Evolutionary conservation across 2,329 filamentous ascomycete species (phyloP).

Genomic region (Mycosphaerella arachidis): DNA sequence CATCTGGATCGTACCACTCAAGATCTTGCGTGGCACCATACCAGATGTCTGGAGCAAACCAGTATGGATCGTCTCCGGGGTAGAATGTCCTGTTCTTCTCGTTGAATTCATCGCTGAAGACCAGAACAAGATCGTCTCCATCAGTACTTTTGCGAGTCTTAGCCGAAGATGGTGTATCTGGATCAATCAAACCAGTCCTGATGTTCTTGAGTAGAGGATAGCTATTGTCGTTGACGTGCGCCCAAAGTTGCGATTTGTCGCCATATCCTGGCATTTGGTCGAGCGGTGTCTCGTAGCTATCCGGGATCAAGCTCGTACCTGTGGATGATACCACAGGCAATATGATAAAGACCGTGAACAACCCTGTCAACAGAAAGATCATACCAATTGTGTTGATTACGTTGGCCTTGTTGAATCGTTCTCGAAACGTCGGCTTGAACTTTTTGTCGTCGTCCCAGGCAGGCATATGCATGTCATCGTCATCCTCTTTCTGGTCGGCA

Average conservation of each 20-base stretch:
- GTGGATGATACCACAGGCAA: conserved; percentile 48
- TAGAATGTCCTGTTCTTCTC: conserved; percentile 64
- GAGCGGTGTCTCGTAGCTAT: conserved; percentile 38
- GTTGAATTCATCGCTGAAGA: conserved; percentile 70
- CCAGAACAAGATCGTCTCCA: conserved; percentile 59
- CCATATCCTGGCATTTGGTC: conserved; percentile 35
- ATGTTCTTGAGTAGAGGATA: conserved; percentile 49
- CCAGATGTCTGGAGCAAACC: conserved; percentile 65
- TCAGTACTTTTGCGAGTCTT: conserved; percentile 53
- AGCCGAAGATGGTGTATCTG: conserved; percentile 58
- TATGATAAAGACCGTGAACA: conserved; percentile 49
- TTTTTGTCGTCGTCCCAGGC: conserved; percentile 46
- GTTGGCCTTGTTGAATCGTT: conserved; percentile 44
- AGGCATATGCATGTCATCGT: conserved; percentile 54
- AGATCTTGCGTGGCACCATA: conserved; percentile 65
- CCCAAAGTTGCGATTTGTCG: conserved; percentile 37
- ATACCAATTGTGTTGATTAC: conserved; percentile 43
- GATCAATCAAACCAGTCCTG: conserved; percentile 57
- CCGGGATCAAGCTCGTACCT: conserved; percentile 38
- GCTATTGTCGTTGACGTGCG: conserved; percentile 44
- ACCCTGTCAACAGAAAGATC: conserved; percentile 44
- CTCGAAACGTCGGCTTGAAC: conserved; percentile 40
- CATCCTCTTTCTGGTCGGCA: conserved; percentile 48
- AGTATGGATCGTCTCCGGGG: conserved; percentile 65
- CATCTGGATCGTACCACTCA: conserved; percentile 48